These are phyloP conservation scores for Pharnaceum exiguum DNA, from an alignment of 148 eudicot species.

Conservation along the genomic window DNA sequence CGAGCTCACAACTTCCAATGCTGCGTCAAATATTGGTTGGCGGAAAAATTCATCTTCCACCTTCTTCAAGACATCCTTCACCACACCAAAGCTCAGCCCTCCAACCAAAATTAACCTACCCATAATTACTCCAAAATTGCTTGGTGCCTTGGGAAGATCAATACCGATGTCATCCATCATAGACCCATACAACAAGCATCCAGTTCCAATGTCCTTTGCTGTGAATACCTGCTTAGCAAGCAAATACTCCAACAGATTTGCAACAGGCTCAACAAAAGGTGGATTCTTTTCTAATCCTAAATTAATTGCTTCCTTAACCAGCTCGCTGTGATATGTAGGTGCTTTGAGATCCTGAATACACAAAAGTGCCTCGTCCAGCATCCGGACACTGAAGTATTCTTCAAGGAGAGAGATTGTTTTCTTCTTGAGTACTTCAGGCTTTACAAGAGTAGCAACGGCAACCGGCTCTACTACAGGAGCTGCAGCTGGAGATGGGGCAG, in stretches of 20 bases:
- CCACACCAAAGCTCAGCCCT: conserved; percentile 47
- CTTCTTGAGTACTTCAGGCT: conserved; percentile 41
- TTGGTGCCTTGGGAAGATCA: conserved; percentile 90
- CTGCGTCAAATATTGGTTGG: conserved; percentile 52
- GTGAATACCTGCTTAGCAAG: conserved; percentile 50
- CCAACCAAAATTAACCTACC: conserved; percentile 56
- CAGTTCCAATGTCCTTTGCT: conserved; percentile 43
- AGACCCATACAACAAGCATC: conserved; percentile 60
- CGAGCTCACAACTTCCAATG: conserved; percentile 30
- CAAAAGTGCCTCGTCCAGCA: conserved; percentile 75
- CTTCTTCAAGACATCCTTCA: conserved; percentile 50
- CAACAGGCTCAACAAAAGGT: conserved; percentile 60
- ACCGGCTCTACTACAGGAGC: conserved; percentile 11
- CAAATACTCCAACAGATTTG: conserved; percentile 63
- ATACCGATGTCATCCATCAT: conserved; percentile 72
- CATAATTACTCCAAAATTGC: conserved; percentile 70
- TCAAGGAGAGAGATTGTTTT: conserved; percentile 65
- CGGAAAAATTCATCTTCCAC: conserved; percentile 57
- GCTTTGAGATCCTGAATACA: conserved; percentile 72
- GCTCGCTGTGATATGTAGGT: conserved; percentile 59
- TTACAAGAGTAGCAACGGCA: conserved; percentile 15
- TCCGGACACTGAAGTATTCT: conserved; percentile 64
- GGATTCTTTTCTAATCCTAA: conserved; percentile 76
- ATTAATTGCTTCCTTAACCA: conserved; percentile 72
- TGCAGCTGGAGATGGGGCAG: conserved; percentile 24